A percentile compares a stretch with the other conserved stretches of the same genome.
Evolutionary conservation across 2,329 filamentous ascomycete genomes (phyloP).

Genomic region (Lomentospora prolificans): DNA sequence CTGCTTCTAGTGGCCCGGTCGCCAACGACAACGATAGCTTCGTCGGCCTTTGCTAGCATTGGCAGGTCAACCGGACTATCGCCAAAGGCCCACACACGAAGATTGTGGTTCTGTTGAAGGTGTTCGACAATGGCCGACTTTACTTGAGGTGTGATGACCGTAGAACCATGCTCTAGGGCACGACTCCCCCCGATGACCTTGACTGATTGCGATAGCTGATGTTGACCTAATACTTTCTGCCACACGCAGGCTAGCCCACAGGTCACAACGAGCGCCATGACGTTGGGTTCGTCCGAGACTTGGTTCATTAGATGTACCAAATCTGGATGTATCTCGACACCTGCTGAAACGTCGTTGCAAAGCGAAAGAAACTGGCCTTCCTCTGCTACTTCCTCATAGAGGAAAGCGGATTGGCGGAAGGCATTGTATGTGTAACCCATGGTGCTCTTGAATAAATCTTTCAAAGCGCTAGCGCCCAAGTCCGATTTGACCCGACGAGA

Average conservation of each 20-base stretch:
- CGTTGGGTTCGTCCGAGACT: background rate
- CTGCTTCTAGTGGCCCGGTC: constrained; percentile 34
- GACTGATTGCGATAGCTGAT: background rate
- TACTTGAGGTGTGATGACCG: background rate
- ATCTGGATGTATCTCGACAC: background rate
- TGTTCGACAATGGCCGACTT: background rate
- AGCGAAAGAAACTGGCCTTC: constrained; percentile 27
- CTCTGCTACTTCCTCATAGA: constrained; percentile 37
- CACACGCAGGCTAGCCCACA: background rate
- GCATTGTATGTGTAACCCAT: constrained; percentile 41
- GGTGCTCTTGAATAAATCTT: constrained; percentile 33
- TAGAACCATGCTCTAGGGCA: background rate
- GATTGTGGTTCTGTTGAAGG: constrained; percentile 16
- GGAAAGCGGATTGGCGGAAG: constrained; percentile 42
- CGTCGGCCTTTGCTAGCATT: constrained; percentile 44
- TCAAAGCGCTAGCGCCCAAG: constrained; percentile 20
- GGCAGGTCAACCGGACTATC: constrained; percentile 47
- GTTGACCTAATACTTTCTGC: background rate
- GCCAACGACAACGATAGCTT: constrained; percentile 46
- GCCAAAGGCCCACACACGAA: constrained; percentile 50
- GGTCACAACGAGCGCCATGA: background rate
- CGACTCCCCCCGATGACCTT: background rate
- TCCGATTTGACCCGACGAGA: background rate
- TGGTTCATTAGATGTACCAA: background rate
- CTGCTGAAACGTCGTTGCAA: background rate